Evolutionary conservation across 169 alveolate species (phyloP), one percentile per base, ranked within the genome.

Genomic region (Blepharisma undulans): DNA sequence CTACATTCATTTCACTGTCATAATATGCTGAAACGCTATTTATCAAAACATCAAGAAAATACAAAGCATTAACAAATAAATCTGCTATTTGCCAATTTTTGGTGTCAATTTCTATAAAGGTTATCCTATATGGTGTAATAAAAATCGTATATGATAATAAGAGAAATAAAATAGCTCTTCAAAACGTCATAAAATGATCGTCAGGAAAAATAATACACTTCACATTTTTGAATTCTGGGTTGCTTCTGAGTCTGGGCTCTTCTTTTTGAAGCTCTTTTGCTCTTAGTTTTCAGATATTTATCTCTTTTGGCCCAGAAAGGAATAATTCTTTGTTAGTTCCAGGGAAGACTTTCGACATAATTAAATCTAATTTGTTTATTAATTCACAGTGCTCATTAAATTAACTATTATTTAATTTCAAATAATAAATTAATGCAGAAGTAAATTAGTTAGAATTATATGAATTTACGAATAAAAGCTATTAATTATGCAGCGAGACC

Each of bases 31-130:
- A 88, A 60, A 89, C 87, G 72, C 92, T 92, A 66, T 76, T 91
- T 22, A 95, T 33, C 71, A 93, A 60, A 7, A 95, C 88, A 84
- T 95, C 97, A 27, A 93, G 59, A 7, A 91, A 86, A 76, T 92
- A 94, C 29, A 87, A 29, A 5, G 33, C 22, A 74, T 94, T 94
- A 66, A 92, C 76, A 16, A 91, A 25, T 19, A 59, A 16, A 32
- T 94, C 95, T 19, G 89, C 27, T 16, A 88, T 25, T 30, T 90
- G 22, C 93, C 71, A 36, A 5, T 72, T 76, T 0, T n/a, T 66
- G 12, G 91, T 34, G 22, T 79, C 76, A 32, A 72, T 86, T 30
- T 90, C 94, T 8, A 76, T 32, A 61, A 86, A 88, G 21, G 90
- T 19, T 27, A 87, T 82, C 59, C 87, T 59, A 81, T 33, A 93